Evolutionary conservation across 192 early-diverging fungal genomes (phyloP).

Genomic region (Coemansia sp.): DNA sequence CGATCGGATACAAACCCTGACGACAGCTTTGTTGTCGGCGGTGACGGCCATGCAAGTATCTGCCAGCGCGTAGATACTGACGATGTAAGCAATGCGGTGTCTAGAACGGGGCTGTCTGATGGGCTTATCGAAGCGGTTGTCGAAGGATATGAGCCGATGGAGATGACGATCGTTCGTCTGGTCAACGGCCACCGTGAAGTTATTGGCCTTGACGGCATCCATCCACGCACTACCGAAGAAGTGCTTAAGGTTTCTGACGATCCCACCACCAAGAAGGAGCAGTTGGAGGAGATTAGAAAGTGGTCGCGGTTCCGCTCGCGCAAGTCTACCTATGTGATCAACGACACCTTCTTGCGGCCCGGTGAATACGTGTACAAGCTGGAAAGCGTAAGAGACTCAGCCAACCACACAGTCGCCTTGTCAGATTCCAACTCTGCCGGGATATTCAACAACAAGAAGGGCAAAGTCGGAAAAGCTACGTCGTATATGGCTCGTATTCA

Average conservation of each 20-base stretch:
- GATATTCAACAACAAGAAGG: conserved; percentile 17
- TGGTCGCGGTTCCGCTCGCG: conserved; percentile 33
- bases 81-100: neutral
- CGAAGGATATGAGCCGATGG: conserved; percentile 46
- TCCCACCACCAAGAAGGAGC: neutral
- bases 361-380: conserved; percentile 54
- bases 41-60: conserved; percentile 47
- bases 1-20: conserved; percentile 1
- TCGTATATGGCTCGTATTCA: conserved; percentile 41
- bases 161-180: conserved; percentile 44
- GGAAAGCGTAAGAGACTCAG: conserved; percentile 37
- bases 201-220: conserved; percentile 36
- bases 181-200: conserved; percentile 47
- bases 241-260: neutral
- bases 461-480: conserved; percentile 16
- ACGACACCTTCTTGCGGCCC: conserved; percentile 41
- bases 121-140: conserved; percentile 43
- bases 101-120: neutral
- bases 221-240: conserved; percentile 17
- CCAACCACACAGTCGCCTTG: conserved; percentile 41
- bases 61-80: conserved; percentile 34
- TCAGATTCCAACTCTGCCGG: conserved; percentile 15
- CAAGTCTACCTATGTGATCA: conserved; percentile 25
- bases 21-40: conserved; percentile 38
- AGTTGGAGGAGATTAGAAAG: conserved; percentile 10